Conservation (phyloP, 2,329 filamentous ascomycete genomes). For the Beauveria medogensis region DNA sequence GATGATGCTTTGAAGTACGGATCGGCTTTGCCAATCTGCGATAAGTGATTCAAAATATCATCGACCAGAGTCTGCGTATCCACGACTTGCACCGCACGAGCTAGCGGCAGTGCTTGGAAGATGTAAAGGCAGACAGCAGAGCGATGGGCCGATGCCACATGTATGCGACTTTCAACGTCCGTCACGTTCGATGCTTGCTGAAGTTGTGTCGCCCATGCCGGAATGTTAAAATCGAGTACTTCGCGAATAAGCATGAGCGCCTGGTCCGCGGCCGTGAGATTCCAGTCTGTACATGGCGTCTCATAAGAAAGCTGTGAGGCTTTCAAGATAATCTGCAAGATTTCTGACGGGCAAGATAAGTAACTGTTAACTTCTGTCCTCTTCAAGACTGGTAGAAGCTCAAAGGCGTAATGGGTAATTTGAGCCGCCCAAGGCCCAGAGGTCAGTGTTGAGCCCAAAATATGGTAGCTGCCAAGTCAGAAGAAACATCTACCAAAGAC, state of each 20-base stretch:
- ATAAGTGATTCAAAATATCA: slow-evolving; percentile 44
- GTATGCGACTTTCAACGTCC: slow-evolving; percentile 34
- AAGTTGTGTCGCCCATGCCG: slow-evolving; percentile 33
- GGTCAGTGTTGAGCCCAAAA: slow-evolving; percentile 31
- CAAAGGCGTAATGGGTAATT: slow-evolving; percentile 31
- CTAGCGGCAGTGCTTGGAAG: slow-evolving; percentile 33
- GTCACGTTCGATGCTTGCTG: slow-evolving; percentile 26
- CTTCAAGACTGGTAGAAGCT: slow-evolving; percentile 31
- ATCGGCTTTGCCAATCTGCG: slow-evolving; percentile 37
- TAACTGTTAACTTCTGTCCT: slow-evolving; percentile 35
- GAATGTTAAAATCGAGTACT: slow-evolving; percentile 33
- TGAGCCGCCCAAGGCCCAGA: slow-evolving; percentile 29
- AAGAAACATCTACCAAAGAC: background rate
- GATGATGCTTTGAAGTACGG: slow-evolving; percentile 50
- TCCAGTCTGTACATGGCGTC: slow-evolving; percentile 24
- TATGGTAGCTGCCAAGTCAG: slow-evolving; percentile 29
- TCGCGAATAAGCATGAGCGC: slow-evolving; percentile 32
- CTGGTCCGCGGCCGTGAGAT: slow-evolving; percentile 25
- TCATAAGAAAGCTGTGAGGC: slow-evolving; percentile 36
- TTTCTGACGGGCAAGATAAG: slow-evolving; percentile 33
- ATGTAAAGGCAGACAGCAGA: slow-evolving; percentile 41
- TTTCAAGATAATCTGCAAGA: slow-evolving; percentile 37
- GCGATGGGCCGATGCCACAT: slow-evolving; percentile 38
- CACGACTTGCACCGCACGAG: slow-evolving; percentile 27
- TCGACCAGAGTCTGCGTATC: slow-evolving; percentile 37